These are phyloP conservation scores for Zizania palustris DNA, from an alignment of 202 grass and related monocot genomes.

Conservation along the genomic window DNA sequence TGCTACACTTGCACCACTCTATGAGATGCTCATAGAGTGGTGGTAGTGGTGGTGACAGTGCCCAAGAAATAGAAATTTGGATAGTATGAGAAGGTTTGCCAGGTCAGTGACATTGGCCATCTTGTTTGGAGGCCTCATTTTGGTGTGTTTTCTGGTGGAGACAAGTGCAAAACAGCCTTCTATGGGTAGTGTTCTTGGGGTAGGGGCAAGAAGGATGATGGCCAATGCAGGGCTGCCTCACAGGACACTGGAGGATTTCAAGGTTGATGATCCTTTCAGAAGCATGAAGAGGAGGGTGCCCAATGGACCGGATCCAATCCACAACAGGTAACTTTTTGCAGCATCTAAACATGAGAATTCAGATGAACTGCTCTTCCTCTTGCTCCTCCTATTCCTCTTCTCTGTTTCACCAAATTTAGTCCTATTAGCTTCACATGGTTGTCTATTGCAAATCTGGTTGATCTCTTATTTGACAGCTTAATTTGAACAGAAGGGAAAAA, in stretches of 20 bases:
- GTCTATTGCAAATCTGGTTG: not conserved
- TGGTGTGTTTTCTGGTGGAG: constrained; percentile 41
- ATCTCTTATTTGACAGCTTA: not conserved
- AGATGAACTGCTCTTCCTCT: not conserved
- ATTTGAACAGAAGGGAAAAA: not conserved
- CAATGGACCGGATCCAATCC: constrained; percentile 82
- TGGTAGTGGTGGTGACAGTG: not conserved
- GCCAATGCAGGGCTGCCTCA: constrained; percentile 27
- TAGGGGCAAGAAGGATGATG: constrained; percentile 24
- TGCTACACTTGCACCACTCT: constrained; percentile 23
- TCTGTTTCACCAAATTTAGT: not conserved
- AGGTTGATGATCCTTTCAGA: constrained; percentile 40
- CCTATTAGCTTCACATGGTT: not conserved
- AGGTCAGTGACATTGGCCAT: constrained; percentile 34
- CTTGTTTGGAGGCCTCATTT: constrained; percentile 49
- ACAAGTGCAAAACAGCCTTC: not conserved
- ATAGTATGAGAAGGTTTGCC: constrained; percentile 33
- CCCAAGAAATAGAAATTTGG: constrained; percentile 2
- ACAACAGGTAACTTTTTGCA: constrained; percentile 70
- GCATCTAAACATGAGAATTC: constrained; percentile 5
- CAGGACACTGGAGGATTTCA: constrained; percentile 16
- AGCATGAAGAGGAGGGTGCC: constrained; percentile 67
- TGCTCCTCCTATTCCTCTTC: not conserved
- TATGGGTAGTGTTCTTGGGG: constrained; percentile 5
- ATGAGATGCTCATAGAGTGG: constrained; percentile 38